phyloP scores from a whole-genome alignment of 345 rosid species.

The Aquilaria yunnanensis region DNA sequence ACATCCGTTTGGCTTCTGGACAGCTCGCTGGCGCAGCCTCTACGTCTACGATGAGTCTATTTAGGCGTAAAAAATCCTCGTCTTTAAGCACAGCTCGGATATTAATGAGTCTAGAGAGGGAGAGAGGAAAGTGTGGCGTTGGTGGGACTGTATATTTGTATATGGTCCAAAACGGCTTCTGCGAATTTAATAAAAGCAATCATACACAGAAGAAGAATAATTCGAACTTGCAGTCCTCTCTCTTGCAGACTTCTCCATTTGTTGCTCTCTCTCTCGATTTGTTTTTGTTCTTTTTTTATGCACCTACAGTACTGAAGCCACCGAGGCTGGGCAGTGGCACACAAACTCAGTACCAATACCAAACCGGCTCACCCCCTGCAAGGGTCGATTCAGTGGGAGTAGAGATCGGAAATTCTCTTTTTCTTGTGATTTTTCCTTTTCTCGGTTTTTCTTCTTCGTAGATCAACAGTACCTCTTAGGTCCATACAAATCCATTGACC shows the following conservation, averaged over 20 bases:
- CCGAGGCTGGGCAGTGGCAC: too few species aligned
- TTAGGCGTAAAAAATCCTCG: conserved; percentile 2
- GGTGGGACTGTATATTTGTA: not conserved
- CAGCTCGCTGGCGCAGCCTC: conserved; percentile 43
- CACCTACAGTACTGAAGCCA: not conserved
- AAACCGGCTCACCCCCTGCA: not conserved
- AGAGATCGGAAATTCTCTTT: not conserved
- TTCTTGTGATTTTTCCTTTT: too few species aligned
- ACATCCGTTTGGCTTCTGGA: conserved; percentile 21
- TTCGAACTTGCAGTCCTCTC: conserved; percentile 62
- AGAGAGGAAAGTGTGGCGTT: conserved; percentile 6
- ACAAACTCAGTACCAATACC: not conserved
- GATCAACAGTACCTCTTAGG: too few species aligned
- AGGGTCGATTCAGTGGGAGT: conserved; percentile 5
- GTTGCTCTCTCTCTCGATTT: conserved; percentile 17
- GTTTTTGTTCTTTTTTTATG: conserved; percentile 14
- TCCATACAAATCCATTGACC: too few species aligned
- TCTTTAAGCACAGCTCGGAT: not conserved
- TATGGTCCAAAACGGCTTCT: conserved; percentile 25
- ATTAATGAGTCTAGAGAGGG: not conserved
- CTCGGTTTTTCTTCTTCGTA: too few species aligned
- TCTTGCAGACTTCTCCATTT: conserved; percentile 39
- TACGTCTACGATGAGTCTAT: conserved; percentile 21
- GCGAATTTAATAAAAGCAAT: conserved; percentile 37
- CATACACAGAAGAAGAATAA: conserved; percentile 70